Base-by-base conservation (phyloP, 768 basidiomycete genomes). In the Auriscalpium microsporum region DNA sequence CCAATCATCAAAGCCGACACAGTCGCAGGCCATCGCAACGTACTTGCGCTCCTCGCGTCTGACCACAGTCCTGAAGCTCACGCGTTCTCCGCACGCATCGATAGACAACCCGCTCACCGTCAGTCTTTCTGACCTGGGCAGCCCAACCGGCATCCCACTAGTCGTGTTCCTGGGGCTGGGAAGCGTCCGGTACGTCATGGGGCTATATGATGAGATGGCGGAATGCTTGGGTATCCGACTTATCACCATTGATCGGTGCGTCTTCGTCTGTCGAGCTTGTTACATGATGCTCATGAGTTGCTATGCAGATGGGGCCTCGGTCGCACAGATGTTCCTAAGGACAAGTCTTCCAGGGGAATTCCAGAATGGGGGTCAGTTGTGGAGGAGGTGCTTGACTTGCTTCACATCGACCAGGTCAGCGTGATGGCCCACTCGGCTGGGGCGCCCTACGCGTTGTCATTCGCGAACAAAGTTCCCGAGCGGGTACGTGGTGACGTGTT, bases 361-460 rank as follows among this genome's bases (percentile, higher is more conserved):
- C 79, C 86, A 58, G 88, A 93, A 64, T 99, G 95, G 95, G 85
- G 92, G 9, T 77, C 78, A 4, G 86, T 93, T 1, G 91, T 97
- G 2, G 89, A 92, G 63, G 91, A 94, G 70, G 86, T 97, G 7
- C 81, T 94, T 38, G 91, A 95, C 63, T 72, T 82, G 55, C 73
- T 96, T 49, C 78, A 79, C 19, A 84, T 98, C 46, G 76, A 79
- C 23, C 77, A 84, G 65, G 95, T 89, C 67, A 89, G 90, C 63
- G 75, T 99, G 38, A 83, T 98, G 79, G 95, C 94, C 7, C 95
- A 97, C 71, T 94, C 91, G 17, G 95, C 95, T 10, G 95, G 95
- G 17, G 87, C 91, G 10, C 95, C 95, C 0, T 97, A 95, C 68
- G 94, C 94, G 0, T 72, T 96, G 48, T 93, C 93, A 0, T 87